Evolutionary conservation across 768 basidiomycete genomes (phyloP), one percentile per base, ranked within the genome.

Genomic region (Agrocybe chaxingu): DNA sequence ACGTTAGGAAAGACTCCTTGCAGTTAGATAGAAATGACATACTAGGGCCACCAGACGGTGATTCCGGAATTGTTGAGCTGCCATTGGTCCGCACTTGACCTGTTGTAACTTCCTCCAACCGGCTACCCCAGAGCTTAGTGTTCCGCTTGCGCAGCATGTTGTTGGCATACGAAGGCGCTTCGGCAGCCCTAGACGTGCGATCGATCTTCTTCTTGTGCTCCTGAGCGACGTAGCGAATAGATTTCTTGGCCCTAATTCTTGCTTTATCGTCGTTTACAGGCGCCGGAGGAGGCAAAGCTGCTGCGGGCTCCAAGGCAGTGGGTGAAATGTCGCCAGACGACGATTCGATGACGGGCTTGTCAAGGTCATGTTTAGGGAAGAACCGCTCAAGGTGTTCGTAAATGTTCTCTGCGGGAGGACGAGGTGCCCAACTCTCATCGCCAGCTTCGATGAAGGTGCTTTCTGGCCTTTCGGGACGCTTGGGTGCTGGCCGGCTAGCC

Each of bases 301-400:
- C 60, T 7, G 71, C 64, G 8, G 77, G 72, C 30, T 90, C 89
- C 7, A 72, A 72, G 18, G 78, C 66, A 2, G 85, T 88, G 1
- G 92, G 89, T 2, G 89, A 90, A 3, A 86, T 84, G 37, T 87
- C 87, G 8, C 90, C 87, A 3, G 85, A 88, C 36, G 76, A 79
- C 31, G 87, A 84, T 58, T 98, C 96, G 47, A 98, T 89, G 56
- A 98, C 87, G 1, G 95, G 94, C 63, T 93, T 89, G 67, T 98
- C 97, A 42, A 98, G 81, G 62, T 98, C 94, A 63, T 97, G 91
- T 56, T 89, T 86, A 0, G 96, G 95, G 78, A 99, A 99, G 74
- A 92, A 98, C 53, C 88, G 85, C 58, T 98, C 92, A 7, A 99
- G 77, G 49, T 89, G 84, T 38, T 98, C 89, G 63, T 93, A 92